Base-by-base conservation (phyloP, 176 grass and related monocot species). In the Poa pratensis region DNA sequence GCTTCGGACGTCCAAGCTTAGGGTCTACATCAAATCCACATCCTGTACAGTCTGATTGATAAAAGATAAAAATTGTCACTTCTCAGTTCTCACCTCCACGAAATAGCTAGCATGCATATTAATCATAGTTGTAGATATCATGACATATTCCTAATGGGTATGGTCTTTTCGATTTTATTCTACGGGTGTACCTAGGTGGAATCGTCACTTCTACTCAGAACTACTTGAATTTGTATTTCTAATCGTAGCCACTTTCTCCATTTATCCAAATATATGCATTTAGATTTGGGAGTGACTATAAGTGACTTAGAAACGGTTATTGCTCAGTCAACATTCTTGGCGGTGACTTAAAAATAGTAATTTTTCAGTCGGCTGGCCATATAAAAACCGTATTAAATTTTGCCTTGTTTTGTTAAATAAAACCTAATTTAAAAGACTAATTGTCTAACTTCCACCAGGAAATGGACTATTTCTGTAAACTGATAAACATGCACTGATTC, bases 1-100 rank as follows among this genome's bases (percentile, higher is more conserved):
- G 6, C 71, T 53, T 39, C 28, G 20, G n/a, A 68, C 68, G 70
- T 82, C 78, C 81, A 86, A 90, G 62, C 62, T 85, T 69, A 50
- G 30, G 28, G 77, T 86, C 54, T 48, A 76, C 9, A 72, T 45
- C 78, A 82, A 24, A 78, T 65, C 62, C 79, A 65, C 79, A 78
- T 82, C 55, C 20, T 73, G 22, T 82, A 10, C 57, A 53, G 10
- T 12, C 3, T 15, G 53, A 78, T 63, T 23, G 55, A 65, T n/a
- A 80, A 55, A 75, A 58, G 30, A 77, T 0, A 70, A 75, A 77
- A 71, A 26, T 32, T 53, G 3, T 24, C 54, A 71, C 34, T 35
- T 78, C 18, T 59, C 37, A 8, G 14, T 67, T 64, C 61, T 74
- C 3, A 17, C 43, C 23, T 86, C n/a, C 71, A 82, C 28, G 17